These are phyloP conservation scores for Mucor mucedo DNA, from an alignment of 371 early-diverging fungal genomes.

Conservation along the genomic window DNA sequence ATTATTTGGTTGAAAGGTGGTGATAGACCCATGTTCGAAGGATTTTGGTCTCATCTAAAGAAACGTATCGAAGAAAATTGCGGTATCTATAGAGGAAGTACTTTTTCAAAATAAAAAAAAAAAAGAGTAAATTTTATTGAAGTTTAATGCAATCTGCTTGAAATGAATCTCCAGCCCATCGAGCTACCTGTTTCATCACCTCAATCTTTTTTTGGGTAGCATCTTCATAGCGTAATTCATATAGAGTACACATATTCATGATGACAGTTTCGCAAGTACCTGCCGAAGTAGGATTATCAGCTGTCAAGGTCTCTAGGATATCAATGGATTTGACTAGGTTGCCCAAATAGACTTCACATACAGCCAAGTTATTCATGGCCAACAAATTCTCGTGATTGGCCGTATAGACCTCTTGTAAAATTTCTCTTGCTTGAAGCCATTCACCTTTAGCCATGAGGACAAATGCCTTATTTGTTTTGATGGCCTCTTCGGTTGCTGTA, in stretches of 20 bases:
- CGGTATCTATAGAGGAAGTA: constrained; percentile 44
- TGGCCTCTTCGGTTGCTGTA: constrained; percentile 33
- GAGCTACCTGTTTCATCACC: constrained; percentile 57
- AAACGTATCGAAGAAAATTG: constrained; percentile 61
- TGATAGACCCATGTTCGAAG: constrained; percentile 45
- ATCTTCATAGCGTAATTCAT: constrained; percentile 61
- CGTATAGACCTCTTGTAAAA: constrained; percentile 48
- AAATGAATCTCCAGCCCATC: constrained; percentile 69
- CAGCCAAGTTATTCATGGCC: constrained; percentile 61
- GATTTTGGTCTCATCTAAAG: constrained; percentile 58
- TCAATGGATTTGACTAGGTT: constrained; percentile 48
- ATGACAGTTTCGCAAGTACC: constrained; percentile 62
- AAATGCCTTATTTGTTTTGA: constrained; percentile 57
- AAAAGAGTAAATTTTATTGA: constrained; percentile 20
- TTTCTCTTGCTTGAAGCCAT: constrained; percentile 55
- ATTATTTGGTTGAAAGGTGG: constrained; percentile 46
- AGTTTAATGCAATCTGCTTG: constrained; percentile 55
- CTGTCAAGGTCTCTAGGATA: constrained; percentile 32
- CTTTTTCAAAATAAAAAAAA: constrained; percentile 16
- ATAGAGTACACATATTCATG: constrained; percentile 65
- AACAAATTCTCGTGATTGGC: constrained; percentile 56
- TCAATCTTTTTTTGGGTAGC: constrained; percentile 54
- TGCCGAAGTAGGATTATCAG: constrained; percentile 46
- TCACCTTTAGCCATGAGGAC: constrained; percentile 57
- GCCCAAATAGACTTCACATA: constrained; percentile 64